Evolutionary conservation across 2,329 filamentous ascomycete species (phyloP), one percentile per base, ranked within the genome.

Genomic region (Orbilia quercus): DNA sequence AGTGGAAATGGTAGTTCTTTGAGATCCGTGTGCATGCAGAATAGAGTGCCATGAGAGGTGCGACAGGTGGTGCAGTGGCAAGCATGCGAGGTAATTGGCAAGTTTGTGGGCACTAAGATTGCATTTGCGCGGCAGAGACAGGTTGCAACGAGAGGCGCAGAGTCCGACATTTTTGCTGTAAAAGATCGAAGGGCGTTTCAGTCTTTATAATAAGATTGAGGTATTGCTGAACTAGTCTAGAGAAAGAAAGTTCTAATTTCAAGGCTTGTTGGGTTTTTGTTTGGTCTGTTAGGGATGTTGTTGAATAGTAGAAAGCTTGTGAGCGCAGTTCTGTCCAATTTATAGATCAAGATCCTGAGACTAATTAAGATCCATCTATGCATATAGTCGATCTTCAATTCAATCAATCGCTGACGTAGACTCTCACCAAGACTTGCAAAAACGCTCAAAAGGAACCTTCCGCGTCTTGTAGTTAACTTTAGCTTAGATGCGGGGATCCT

Each of bases 51-150:
- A 31, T 71, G 57, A 38, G 51, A 53, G 16, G 58, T 71, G 28
- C 66, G 66, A 42, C 66, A 71, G 11, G 66, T 57, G 40, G 66
- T 71, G 18, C 66, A 71, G 22, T 71, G 66, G 50, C 66, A 71
- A 42, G 57, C 44, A 28, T 64, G 66, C 11, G 59, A 57, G 18
- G 66, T 53, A 34, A 31, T 36, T 0, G 66, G 66, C 22, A 71
- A 57, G 18, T 31, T 18, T 12, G 51, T 64, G 18, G 50, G 34
- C 18, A 71, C 40, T n/a, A 34, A 50, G 4, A 71, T 64, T 2
- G n/a, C 44, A 16, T 45, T 64, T 28, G 40, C 25, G 66, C 66
- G 47, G 66, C 66, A 71, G n/a, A 63, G 58, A 22, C 66, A 71
- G 42, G 47, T 53, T 47, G 66, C 57, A 14, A 54, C 20, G 31